Conservation (phyloP, 2,329 filamentous ascomycete genomes). For the Xylariales sp. region DNA sequence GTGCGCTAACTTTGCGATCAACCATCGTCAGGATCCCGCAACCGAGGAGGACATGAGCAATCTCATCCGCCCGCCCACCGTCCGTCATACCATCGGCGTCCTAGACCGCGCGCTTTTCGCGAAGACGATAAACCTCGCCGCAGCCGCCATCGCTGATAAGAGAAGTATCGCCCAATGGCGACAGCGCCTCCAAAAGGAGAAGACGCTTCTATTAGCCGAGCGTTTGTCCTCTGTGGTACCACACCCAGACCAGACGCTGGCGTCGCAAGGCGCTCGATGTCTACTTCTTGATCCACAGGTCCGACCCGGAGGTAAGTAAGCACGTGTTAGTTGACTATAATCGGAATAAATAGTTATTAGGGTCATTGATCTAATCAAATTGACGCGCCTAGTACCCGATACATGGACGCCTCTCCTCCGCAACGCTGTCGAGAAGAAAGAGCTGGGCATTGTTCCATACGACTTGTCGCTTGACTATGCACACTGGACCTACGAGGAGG, state of each 20-base stretch:
- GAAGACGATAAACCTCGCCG: slow-evolving; percentile 79
- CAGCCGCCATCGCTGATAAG: slow-evolving; percentile 80
- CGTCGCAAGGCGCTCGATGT: slow-evolving; percentile 69
- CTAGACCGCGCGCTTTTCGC: slow-evolving; percentile 88
- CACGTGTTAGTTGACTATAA: background rate
- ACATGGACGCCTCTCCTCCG: slow-evolving; percentile 81
- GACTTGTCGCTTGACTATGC: slow-evolving; percentile 79
- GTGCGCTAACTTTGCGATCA: slow-evolving; percentile 26
- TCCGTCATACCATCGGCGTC: slow-evolving; percentile 57
- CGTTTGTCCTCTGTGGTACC: slow-evolving; percentile 71
- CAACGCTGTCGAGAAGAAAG: slow-evolving; percentile 74
- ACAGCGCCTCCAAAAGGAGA: slow-evolving; percentile 71
- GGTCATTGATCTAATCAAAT: slow-evolving; percentile 24
- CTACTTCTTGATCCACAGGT: slow-evolving; percentile 69
- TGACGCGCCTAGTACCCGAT: slow-evolving; percentile 64
- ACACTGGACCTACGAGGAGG: slow-evolving; percentile 67
- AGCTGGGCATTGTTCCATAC: slow-evolving; percentile 79
- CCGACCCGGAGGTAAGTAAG: slow-evolving; percentile 60
- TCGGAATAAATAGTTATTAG: background rate
- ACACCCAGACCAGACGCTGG: slow-evolving; percentile 68
- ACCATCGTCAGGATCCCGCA: slow-evolving; percentile 34
- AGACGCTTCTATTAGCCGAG: slow-evolving; percentile 73
- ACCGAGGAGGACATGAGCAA: slow-evolving; percentile 60
- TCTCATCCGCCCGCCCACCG: slow-evolving; percentile 79
- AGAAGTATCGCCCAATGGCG: slow-evolving; percentile 80